Evolutionary conservation across 306 rosid species (phyloP), one percentile per base, ranked within the genome.

Genomic region (Pueraria montana): DNA sequence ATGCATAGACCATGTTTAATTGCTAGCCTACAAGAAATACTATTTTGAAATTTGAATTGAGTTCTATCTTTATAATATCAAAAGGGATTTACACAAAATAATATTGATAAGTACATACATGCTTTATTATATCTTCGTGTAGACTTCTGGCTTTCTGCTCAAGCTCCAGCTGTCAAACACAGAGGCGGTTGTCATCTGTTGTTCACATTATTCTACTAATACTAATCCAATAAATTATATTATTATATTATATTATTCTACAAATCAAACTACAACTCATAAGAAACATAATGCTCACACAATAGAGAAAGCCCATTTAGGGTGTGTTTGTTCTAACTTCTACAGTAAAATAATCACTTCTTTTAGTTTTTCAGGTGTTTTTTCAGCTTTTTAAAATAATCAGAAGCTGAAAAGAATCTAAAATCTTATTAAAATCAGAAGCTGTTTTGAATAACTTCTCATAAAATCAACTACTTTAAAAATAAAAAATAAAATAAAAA

Each of bases 121-220:
- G 93, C 83, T 92, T 86, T 34, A 80, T 89, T 52, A 89, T 89
- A 82, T 91, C 94, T 91, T 91, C 89, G 62, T 87, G 97, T 64
- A 94, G 81, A 87, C 74, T 87, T 85, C 87, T 86, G 71, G 89
- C 97, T 89, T 94, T 94, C 91, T 91, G 87, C 53, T 88, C 88
- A 80, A 92, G 89, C 87, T 92, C 97, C 82, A 76, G 83, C 98
- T 94, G 89, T 62, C 27, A 90, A 86, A 74, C 76, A 83, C 67
- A 79, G 20, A 62, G n/a, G 56, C 48, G 8, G 83, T 85, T 65
- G 52, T 40, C 61, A 85, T 65, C 46, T 72, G 50, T 63, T 36
- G 49, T 18, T 72, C 34, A 53, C 62, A 36, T 71, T 77, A 40
- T 63, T 45, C 40, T 55, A 80, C 50, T 62, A 58, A 16, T 26